Base-by-base conservation (phyloP, 2,329 filamentous ascomycete species). In the Lecanicillium sp. region DNA sequence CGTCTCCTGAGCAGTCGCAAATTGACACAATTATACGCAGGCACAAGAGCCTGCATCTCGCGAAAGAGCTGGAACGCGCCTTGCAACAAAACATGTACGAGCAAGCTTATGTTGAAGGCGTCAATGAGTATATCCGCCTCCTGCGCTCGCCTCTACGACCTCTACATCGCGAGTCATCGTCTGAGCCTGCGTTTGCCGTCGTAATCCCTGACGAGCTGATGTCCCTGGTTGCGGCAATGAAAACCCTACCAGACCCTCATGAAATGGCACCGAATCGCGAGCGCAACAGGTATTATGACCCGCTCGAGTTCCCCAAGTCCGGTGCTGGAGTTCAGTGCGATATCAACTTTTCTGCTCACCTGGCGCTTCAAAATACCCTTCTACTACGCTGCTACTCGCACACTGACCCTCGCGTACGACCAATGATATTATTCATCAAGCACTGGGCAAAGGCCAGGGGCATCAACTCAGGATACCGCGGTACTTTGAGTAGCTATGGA, bases 301-400 rank as follows among this genome's bases (percentile, higher is more conserved):
- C 67, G 17, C 72, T 94, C 3, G 87, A 92, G 56, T 90, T 90
- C 42, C 84, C 85, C 5, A 86, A 86, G 52, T 66, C 68, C 8
- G 81, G 81, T 4, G 75, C 83, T 19, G 87, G 87, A n/a, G 84
- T 90, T 12, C 85, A 89, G 55, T 92, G 86, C 56, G 87, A 95
- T 55, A 87, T 96, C 68, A 94, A 94, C 59, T 95, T 95, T 56
- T 84, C 84, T 2, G 88, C 88, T 14, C 79, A 85, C 32, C 74
- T 95, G 3, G 87, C 82, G 2, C 68, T 94, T 3, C 83, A 92
- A 47, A 95, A 95, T 57, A 94, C 88, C 0, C 65, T 77, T 25
- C 75, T 96, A 29, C 72, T 96, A 20, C 79, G 84, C 29, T 90
- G 86, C 58, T 96, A 96, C 61, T 82, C 84, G 2, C 74, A 77